Base-by-base conservation (phyloP, 2,329 filamentous ascomycete species). In the Aspergillus fructus region DNA sequence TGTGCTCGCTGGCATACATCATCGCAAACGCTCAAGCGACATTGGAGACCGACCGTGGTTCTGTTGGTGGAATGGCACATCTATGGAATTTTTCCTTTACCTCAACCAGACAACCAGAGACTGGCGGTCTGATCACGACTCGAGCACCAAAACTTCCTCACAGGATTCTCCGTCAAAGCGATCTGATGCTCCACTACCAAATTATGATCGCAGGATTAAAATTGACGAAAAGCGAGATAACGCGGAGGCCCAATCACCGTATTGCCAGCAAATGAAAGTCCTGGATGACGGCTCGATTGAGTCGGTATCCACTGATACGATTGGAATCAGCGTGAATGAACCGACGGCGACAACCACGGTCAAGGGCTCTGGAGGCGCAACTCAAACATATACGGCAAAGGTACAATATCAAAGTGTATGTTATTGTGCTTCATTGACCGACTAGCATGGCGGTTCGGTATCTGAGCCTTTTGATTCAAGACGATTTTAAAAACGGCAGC, bases 51-150 rank as follows among this genome's bases (percentile, higher is more conserved):
- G 79, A 58, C 85, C 86, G 2, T 90, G 86, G 86, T 87, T 85
- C 65, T 90, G 87, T 70, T 84, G 83, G 68, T 90, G 86, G 85
- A 89, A 89, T 67, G 76, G 78, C 13, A 89, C 87, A 0, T 78
- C 85, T 53, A 78, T 89, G 49, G 87, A 89, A 69, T 83, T 84
- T 39, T 89, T 88, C 71, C 80, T 90, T 47, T 90, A 88, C 65
- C 76, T 85, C 53, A 80, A 83, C 53, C 72, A 84, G 68, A 76
- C 83, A 48, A 76, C 80, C 13, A 63, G 65, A 24, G 66, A 65
- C 21, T 59, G 54, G 12, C 58, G 58, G 15, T 53, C 67, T 15
- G 61, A 43, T 21, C 51, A 58, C 27, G 51, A 17, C 17, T 33
- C 49, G 15, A 49, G 30, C 45, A 39, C 34, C 46, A 42, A 55